These are phyloP conservation scores for Hapsidospora chrysogenum DNA, from an alignment of 495 filamentous ascomycete genomes.

Conservation along the genomic window DNA sequence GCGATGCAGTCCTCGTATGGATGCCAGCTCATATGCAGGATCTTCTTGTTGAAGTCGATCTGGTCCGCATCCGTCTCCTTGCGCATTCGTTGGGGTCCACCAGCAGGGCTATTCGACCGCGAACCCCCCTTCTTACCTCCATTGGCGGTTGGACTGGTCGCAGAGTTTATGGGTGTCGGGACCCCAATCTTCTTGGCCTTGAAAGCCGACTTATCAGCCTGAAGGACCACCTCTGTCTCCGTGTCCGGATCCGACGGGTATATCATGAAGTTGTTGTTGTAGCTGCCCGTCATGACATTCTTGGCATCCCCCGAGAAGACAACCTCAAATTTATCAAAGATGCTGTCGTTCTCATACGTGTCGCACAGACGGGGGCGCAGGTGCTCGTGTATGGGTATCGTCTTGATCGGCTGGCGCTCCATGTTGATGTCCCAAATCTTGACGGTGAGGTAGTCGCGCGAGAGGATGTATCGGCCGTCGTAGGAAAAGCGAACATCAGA, in stretches of 20 bases:
- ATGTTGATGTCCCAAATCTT: slow-evolving; percentile 99
- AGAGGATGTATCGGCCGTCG: slow-evolving; percentile 93
- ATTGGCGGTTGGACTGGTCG: slow-evolving; percentile 49
- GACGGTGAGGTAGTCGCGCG: slow-evolving; percentile 92
- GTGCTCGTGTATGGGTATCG: slow-evolving; percentile 96
- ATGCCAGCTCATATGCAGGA: slow-evolving; percentile 99
- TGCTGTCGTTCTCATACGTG: slow-evolving; percentile 98
- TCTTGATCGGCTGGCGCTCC: slow-evolving; percentile 93
- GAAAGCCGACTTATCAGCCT: slow-evolving; percentile 97
- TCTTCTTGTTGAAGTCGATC: slow-evolving; percentile 99
- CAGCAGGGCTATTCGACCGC: slow-evolving; percentile 78
- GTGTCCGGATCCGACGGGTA: slow-evolving; percentile 91
- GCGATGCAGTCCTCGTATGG: slow-evolving; percentile 99
- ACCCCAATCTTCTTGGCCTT: slow-evolving; percentile 99
- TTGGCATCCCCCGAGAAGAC: slow-evolving; percentile 96
- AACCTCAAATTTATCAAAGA: slow-evolving; percentile 99
- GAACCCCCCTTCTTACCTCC: slow-evolving; percentile 67
- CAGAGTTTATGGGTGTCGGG: slow-evolving; percentile 85
- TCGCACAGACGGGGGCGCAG: slow-evolving; percentile 88
- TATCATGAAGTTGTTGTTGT: slow-evolving; percentile 99
- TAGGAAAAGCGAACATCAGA: slow-evolving; percentile 95
- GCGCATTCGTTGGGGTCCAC: slow-evolving; percentile 73
- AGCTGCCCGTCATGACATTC: slow-evolving; percentile 98
- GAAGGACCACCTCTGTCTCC: slow-evolving; percentile 91
- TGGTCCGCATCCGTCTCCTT: slow-evolving; percentile 99